These are phyloP conservation scores for Candida loeiensis DNA, from an alignment of 805 yeast species.

Conservation along the genomic window DNA sequence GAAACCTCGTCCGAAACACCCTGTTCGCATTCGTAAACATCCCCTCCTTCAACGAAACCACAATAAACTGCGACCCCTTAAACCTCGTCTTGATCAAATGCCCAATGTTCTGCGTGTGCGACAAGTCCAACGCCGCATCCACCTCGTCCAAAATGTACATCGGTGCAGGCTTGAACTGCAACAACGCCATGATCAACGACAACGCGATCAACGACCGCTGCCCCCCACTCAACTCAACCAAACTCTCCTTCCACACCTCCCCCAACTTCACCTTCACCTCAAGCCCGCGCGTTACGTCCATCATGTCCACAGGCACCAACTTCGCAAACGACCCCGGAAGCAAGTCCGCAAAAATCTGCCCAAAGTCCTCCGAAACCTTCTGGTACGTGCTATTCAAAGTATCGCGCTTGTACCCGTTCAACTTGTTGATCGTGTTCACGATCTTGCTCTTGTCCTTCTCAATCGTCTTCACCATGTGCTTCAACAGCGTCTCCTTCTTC, in stretches of 20 bases:
- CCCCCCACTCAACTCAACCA: slow-evolving; percentile 95
- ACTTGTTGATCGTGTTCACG: slow-evolving; percentile 76
- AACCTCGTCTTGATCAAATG: slow-evolving; percentile 92
- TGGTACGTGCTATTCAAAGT: slow-evolving; percentile 82
- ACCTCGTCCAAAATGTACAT: slow-evolving; percentile 97
- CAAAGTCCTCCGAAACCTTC: slow-evolving; percentile 86
- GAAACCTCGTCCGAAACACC: slow-evolving; percentile 88
- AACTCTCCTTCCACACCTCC: slow-evolving; percentile 90
- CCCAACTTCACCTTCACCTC: slow-evolving; percentile 90
- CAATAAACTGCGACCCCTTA: slow-evolving; percentile 93
- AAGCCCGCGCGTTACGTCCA: slow-evolving; percentile 83
- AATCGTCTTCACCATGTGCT: slow-evolving; percentile 78
- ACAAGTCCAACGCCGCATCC: slow-evolving; percentile 95
- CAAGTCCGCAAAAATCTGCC: slow-evolving; percentile 81
- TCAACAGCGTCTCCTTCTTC: slow-evolving; percentile 74
- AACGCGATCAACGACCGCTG: slow-evolving; percentile 93
- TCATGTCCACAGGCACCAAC: slow-evolving; percentile 74
- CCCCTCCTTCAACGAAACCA: slow-evolving; percentile 95
- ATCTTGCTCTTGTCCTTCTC: slow-evolving; percentile 87
- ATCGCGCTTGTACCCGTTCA: slow-evolving; percentile 80
- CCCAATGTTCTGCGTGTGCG: slow-evolving; percentile 97
- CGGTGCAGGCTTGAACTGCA: slow-evolving; percentile 97
- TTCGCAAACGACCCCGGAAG: slow-evolving; percentile 89
- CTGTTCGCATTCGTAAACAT: slow-evolving; percentile 97
- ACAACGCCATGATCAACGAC: slow-evolving; percentile 83